These are phyloP conservation scores for Apiotrichum sp. DNA, from an alignment of 1,284 basidiomycete genomes.

Conservation along the genomic window DNA sequence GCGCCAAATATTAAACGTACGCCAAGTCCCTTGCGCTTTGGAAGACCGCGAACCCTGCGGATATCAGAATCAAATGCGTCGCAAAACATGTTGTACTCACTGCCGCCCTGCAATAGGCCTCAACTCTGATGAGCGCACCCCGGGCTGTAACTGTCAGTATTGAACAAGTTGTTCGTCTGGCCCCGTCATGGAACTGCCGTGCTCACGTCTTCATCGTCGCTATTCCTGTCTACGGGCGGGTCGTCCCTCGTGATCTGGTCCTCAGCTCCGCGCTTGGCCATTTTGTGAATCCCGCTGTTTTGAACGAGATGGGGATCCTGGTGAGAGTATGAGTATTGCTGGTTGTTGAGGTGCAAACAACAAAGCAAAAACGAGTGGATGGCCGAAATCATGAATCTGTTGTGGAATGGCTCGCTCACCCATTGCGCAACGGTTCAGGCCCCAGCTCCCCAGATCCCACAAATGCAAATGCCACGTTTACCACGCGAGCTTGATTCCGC, in stretches of 20 bases:
- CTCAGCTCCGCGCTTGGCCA: constrained; percentile 66
- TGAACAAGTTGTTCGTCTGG: neutral
- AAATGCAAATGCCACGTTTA: no score
- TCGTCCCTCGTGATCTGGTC: constrained; percentile 63
- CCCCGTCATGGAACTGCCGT: constrained; percentile 31
- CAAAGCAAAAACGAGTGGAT: no score
- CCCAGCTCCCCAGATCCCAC: no score
- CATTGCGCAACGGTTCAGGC: no score
- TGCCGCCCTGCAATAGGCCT: constrained; percentile 35
- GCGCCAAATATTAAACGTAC: neutral
- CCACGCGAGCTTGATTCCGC: no score
- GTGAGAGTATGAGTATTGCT: neutral
- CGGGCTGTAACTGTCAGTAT: constrained; percentile 27
- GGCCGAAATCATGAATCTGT: no score
- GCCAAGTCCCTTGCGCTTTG: constrained; percentile 39
- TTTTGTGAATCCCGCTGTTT: constrained; percentile 7
- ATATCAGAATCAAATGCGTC: neutral
- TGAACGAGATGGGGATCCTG: neutral
- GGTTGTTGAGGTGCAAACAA: neutral
- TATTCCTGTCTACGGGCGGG: constrained; percentile 15
- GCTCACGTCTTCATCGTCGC: constrained; percentile 46
- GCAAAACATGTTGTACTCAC: constrained; percentile 21
- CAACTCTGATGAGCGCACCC: constrained; percentile 27
- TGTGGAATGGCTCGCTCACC: no score
- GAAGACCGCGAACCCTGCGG: constrained; percentile 47